phyloP scores from a whole-genome alignment of 257 asterid species.

The Petunia secreta region DNA sequence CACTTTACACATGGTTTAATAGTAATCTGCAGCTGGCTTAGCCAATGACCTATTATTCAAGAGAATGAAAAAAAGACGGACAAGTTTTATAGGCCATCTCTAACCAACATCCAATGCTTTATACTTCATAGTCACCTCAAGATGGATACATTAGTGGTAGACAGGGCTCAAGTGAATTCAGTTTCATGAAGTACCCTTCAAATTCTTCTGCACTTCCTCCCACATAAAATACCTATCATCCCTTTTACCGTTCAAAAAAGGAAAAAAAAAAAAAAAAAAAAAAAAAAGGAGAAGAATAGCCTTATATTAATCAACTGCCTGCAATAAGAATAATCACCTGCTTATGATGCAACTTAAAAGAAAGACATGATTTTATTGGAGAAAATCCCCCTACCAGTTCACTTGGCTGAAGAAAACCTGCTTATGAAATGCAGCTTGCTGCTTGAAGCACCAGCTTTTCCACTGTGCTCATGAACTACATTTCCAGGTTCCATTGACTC shows the following conservation, averaged over 20 bases:
- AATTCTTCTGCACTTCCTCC: background rate
- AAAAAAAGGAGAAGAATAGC: background rate
- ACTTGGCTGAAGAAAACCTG: slow-evolving; percentile 36
- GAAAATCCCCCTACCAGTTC: slow-evolving; percentile 30
- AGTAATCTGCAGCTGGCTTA: slow-evolving; percentile 17
- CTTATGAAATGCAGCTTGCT: slow-evolving; percentile 32
- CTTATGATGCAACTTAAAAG: background rate
- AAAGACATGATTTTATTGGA: background rate
- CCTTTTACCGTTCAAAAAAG: background rate
- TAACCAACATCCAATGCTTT: slow-evolving; percentile 28
- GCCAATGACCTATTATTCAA: slow-evolving; percentile 7
- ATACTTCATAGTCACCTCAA: slow-evolving; percentile 26
- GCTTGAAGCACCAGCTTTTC: slow-evolving; percentile 38
- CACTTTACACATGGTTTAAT: slow-evolving; percentile 17
- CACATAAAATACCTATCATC: background rate
- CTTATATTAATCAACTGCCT: slow-evolving; percentile 11
- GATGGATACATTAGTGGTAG: slow-evolving; percentile 26
- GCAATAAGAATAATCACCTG: background rate
- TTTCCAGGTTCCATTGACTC: slow-evolving; percentile 33
- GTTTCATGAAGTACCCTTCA: slow-evolving; percentile 23
- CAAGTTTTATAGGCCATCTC: slow-evolving; percentile 25
- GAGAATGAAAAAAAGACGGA: slow-evolving; percentile 1
- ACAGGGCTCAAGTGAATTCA: slow-evolving; percentile 31
- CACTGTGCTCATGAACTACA: slow-evolving; percentile 25
- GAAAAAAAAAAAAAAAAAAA: background rate